Base-by-base conservation (phyloP, 768 basidiomycete genomes). In the Suillus alpinus region DNA sequence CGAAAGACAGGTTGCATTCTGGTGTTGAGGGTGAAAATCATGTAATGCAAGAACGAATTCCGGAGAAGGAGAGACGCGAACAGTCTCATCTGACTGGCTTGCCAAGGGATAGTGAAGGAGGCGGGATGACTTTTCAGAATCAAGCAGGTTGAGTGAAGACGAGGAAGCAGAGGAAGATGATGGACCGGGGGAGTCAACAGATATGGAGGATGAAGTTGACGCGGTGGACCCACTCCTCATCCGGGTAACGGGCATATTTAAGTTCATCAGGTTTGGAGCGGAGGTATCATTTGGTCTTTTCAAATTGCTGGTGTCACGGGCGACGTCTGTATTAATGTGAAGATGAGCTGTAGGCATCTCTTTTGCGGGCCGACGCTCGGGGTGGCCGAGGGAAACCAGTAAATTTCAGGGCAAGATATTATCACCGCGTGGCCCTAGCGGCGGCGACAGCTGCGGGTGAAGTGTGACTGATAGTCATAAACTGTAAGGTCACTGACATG, bases 31-130 rank as follows among this genome's bases (percentile, higher is more conserved):
- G 26, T 76, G 69, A 68, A 94, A 98, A 73, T 97, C 94, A 71
- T 98, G 95, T 81, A 96, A 89, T 3, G 96, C 94, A 26, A 93
- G 78, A 5, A 95, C 94, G 73, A 87, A 94, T 70, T 92, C 92
- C 18, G 83, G 74, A 36, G 69, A 75, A 40, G 68, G 59, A 1
- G 70, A 23, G 3, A 79, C 67, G 39, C 79, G 80, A 56, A 81
- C 74, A 26, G 82, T 81, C 57, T 85, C 83, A 29, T 86, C 84
- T 47, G 70, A 69, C 6, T 83, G 79, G 52, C 75, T 83, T 16
- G 76, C 50, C 6, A 39, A 60, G 37, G 65, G 57, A 12, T 59
- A 64, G 31, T 58, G 53, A 9, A 41, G 55, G 36, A 53, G 61
- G 29, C 66, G 65, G 4, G 60, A 58, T 2, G 80, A 77, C 23